Evolutionary conservation across 768 basidiomycete species (phyloP).

Genomic region (Lyophyllum shimeji): DNA sequence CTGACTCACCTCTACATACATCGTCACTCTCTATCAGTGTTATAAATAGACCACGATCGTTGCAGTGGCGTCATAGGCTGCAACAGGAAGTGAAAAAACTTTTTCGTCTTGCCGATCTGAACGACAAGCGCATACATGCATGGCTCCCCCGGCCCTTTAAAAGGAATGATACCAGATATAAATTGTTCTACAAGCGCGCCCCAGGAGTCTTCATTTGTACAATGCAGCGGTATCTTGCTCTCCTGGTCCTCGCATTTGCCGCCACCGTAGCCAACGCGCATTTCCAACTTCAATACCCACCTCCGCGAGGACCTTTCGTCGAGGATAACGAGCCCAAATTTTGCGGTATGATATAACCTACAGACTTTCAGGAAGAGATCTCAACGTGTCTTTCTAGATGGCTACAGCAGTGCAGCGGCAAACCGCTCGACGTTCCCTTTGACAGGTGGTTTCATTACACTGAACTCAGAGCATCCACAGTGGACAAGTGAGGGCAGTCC

Average conservation of each 20-base stretch:
- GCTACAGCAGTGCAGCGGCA: slow-evolving; percentile 48
- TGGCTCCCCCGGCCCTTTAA: not conserved
- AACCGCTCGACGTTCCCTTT: slow-evolving; percentile 74
- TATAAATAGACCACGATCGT: slow-evolving; percentile 2
- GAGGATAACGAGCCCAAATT: slow-evolving; percentile 57
- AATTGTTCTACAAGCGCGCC: not conserved
- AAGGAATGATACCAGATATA: not conserved
- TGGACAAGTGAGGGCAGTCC: slow-evolving; percentile 54
- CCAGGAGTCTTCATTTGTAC: not conserved
- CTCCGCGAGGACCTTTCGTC: slow-evolving; percentile 68
- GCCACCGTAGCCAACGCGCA: slow-evolving; percentile 59
- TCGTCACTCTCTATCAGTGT: not conserved
- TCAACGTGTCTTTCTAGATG: slow-evolving; percentile 44
- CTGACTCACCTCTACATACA: no score
- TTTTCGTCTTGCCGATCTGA: slow-evolving; percentile 15
- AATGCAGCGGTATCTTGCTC: slow-evolving; percentile 20
- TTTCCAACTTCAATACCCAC: slow-evolving; percentile 78
- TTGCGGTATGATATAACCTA: slow-evolving; percentile 54
- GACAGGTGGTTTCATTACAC: slow-evolving; percentile 53
- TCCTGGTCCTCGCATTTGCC: slow-evolving; percentile 37
- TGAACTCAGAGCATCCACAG: slow-evolving; percentile 63
- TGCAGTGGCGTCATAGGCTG: not conserved
- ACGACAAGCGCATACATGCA: not conserved
- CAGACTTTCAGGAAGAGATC: not conserved
- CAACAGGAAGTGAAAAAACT: slow-evolving; percentile 20